Conservation (phyloP, 2,329 filamentous ascomycete genomes). For the Fusarium tanahbumbuense region DNA sequence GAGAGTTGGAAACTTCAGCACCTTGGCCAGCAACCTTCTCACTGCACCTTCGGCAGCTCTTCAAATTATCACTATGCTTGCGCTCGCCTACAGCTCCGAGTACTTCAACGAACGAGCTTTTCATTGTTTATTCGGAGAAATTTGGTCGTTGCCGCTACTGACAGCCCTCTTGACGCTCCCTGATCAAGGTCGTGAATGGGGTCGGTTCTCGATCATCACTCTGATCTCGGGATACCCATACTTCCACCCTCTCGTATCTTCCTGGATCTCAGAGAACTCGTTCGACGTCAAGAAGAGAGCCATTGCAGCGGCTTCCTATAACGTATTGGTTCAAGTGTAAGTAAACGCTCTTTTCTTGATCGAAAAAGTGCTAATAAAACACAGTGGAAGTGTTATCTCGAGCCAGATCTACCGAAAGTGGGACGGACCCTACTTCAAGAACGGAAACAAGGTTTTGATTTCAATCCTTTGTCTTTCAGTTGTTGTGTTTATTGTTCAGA, state of each 20-base stretch:
- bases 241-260: constrained; percentile 65
- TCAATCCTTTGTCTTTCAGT: constrained; percentile 62
- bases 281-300: constrained; percentile 63
- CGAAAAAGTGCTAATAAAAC: background rate
- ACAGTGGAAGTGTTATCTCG: constrained; percentile 53
- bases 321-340: constrained; percentile 59
- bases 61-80: constrained; percentile 67
- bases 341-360: background rate
- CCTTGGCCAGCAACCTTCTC: constrained; percentile 71
- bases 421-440: constrained; percentile 67
- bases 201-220: constrained; percentile 62
- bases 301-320: constrained; percentile 61
- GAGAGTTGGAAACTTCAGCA: constrained; percentile 64
- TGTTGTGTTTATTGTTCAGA: constrained; percentile 61
- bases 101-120: constrained; percentile 66
- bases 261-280: constrained; percentile 63
- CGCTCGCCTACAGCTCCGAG: constrained; percentile 65
- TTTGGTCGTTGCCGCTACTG: constrained; percentile 65
- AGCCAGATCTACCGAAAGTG: constrained; percentile 63
- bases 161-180: constrained; percentile 64
- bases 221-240: constrained; percentile 68
- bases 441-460: constrained; percentile 68
- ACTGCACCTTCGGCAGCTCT: constrained; percentile 68
- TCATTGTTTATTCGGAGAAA: constrained; percentile 63
- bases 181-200: constrained; percentile 61